Evolutionary conservation across 2,329 filamentous ascomycete species (phyloP).

Genomic region (Sporothrix luriei): DNA sequence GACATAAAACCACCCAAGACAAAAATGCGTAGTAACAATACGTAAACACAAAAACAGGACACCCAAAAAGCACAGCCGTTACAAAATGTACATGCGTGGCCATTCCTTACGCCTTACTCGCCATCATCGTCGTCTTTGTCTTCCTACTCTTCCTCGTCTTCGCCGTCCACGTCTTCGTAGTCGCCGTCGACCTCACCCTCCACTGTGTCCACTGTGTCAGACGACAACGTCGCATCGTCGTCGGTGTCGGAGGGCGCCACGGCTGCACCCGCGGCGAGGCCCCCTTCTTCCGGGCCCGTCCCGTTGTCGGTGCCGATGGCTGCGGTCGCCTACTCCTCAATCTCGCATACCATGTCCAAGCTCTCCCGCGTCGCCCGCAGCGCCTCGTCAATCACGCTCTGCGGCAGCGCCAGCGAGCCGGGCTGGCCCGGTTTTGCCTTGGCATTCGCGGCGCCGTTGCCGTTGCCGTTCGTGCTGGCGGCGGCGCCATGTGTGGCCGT

Average conservation of each 20-base stretch:
- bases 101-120: too few relatives aligned
- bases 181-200: too few relatives aligned
- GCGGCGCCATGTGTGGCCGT: constrained; percentile 37
- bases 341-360: constrained; percentile 49
- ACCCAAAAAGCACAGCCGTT: too few relatives aligned
- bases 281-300: too few relatives aligned
- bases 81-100: too few relatives aligned
- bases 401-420: constrained; percentile 57
- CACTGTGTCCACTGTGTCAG: not conserved
- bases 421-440: constrained; percentile 24
- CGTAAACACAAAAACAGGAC: too few relatives aligned
- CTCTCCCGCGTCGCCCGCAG: constrained; percentile 62
- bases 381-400: constrained; percentile 63
- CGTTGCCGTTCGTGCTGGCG: not conserved
- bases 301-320: too few relatives aligned
- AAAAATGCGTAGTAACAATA: not conserved
- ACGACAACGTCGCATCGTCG: not conserved
- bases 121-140: not conserved
- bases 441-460: constrained; percentile 41
- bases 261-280: too few relatives aligned
- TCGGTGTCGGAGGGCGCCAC: too few relatives aligned
- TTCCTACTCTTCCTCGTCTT: too few relatives aligned
- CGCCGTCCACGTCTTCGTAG: too few relatives aligned
- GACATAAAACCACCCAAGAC: not conserved
- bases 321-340: constrained; percentile 35